Conservation (phyloP, 1,139 yeast genomes). For the Lodderomyces beijingensis region DNA sequence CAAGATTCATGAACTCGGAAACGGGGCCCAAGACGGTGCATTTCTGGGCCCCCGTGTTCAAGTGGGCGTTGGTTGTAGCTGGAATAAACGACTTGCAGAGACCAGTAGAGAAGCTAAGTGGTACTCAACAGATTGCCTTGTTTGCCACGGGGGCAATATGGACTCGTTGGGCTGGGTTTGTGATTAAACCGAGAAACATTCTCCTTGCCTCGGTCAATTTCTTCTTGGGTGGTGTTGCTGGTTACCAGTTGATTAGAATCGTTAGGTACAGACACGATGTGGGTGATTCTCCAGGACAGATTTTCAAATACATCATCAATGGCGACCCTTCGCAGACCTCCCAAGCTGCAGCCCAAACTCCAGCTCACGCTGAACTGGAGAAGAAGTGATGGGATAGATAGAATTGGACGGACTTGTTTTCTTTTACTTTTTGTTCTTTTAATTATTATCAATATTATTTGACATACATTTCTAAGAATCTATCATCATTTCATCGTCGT, state of each 20-base stretch:
- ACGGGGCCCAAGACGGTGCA: constrained; percentile 96
- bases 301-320: constrained; percentile 52
- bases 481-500: constrained; percentile 15
- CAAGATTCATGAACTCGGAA: constrained; percentile 72
- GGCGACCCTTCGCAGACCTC: constrained; percentile 31
- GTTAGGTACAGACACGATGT: constrained; percentile 51
- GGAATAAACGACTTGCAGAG: constrained; percentile 83
- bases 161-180: constrained; percentile 96
- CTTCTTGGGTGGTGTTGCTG: constrained; percentile 88
- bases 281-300: constrained; percentile 50
- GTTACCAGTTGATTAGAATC: constrained; percentile 74
- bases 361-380: not conserved
- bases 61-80: constrained; percentile 90
- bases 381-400: not conserved
- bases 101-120: constrained; percentile 88
- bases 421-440: not conserved
- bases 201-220: constrained; percentile 90
- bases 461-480: constrained; percentile 11
- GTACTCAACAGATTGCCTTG: constrained; percentile 87
- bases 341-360: constrained; percentile 2
- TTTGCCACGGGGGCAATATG: constrained; percentile 92
- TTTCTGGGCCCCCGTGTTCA: constrained; percentile 72
- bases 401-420: not conserved
- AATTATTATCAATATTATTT: too few species aligned
- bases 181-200: constrained; percentile 82